A percentile compares a stretch with the other conserved stretches of the same genome.
These are phyloP conservation scores for Globisporangium echinulatum DNA, from an alignment of 352 stramenopile genomes.

Conservation along the genomic window DNA sequence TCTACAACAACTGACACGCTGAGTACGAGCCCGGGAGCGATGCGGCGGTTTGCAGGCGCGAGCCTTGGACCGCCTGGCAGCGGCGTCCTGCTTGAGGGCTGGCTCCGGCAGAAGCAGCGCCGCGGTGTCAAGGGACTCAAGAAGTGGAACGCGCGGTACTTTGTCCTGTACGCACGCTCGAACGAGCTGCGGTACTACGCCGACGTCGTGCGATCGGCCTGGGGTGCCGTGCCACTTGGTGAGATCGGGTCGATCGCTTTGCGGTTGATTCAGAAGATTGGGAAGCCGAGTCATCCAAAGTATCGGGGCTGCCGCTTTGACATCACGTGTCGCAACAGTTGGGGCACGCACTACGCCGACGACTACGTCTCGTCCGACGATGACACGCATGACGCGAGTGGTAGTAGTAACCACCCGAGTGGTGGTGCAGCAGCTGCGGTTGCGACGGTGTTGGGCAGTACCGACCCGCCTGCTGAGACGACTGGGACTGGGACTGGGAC, in stretches of 20 bases:
- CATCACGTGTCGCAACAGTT: conserved; percentile 77
- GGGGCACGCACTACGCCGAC: conserved; percentile 71
- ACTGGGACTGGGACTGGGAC: too few species aligned
- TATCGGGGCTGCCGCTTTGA: conserved; percentile 82
- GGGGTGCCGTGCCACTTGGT: conserved; percentile 62
- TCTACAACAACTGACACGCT: background rate
- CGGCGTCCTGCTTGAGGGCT: conserved; percentile 72
- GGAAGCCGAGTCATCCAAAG: conserved; percentile 71
- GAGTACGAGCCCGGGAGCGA: conserved; percentile 3
- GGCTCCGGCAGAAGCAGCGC: conserved; percentile 76
- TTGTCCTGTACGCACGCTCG: conserved; percentile 65
- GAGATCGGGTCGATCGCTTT: conserved; percentile 79
- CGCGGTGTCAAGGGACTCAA: conserved; percentile 75
- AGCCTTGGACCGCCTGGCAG: conserved; percentile 47
- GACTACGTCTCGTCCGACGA: conserved; percentile 77
- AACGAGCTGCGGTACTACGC: conserved; percentile 80
- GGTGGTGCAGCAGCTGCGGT: background rate
- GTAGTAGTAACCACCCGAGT: conserved; percentile 14
- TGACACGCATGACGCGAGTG: conserved; percentile 23
- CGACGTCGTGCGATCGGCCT: conserved; percentile 72
- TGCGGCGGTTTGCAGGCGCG: conserved; percentile 47
- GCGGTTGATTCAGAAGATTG: conserved; percentile 75
- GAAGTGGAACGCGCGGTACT: conserved; percentile 82
- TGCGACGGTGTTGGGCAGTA: too few species aligned
- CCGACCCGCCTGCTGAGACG: too few species aligned